These are phyloP conservation scores for Anthracocystis walkeri DNA, from an alignment of 1,284 basidiomycete species.

Conservation along the genomic window DNA sequence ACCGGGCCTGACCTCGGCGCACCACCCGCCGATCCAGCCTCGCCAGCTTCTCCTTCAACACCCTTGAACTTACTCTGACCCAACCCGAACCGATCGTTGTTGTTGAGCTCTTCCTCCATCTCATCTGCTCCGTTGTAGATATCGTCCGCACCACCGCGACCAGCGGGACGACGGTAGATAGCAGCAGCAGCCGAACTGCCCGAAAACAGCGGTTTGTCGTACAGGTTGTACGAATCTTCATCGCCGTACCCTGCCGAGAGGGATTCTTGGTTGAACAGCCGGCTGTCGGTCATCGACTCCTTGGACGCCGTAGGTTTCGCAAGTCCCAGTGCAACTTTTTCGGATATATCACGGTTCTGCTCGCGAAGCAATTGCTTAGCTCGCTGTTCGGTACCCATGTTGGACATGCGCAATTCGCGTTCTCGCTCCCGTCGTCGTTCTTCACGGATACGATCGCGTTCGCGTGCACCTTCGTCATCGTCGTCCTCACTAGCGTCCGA, in stretches of 20 bases:
- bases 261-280: slow-evolving; percentile 95
- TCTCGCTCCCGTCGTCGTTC: slow-evolving; percentile 94
- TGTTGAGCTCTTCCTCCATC: slow-evolving; percentile 86
- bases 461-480: slow-evolving; percentile 76
- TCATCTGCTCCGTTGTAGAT: slow-evolving; percentile 87
- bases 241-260: slow-evolving; percentile 82
- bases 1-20: slow-evolving; percentile 78
- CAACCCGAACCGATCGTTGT: slow-evolving; percentile 93
- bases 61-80: slow-evolving; percentile 87
- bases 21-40: slow-evolving; percentile 71
- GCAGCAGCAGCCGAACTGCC: slow-evolving; percentile 95
- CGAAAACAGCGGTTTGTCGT: slow-evolving; percentile 94
- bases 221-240: slow-evolving; percentile 91
- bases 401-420: slow-evolving; percentile 97
- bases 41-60: slow-evolving; percentile 77
- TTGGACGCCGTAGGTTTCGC: slow-evolving; percentile 96
- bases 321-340: slow-evolving; percentile 96
- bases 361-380: slow-evolving; percentile 92
- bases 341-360: slow-evolving; percentile 98
- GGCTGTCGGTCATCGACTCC: slow-evolving; percentile 89
- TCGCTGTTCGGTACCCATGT: slow-evolving; percentile 97
- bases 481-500: slow-evolving; percentile 65
- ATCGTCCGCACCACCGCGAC: slow-evolving; percentile 71
- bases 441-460: slow-evolving; percentile 88
- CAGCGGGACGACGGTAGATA: slow-evolving; percentile 91